phyloP scores from a whole-genome alignment of 305 asterid genomes.

The Solanum hybrid region DNA sequence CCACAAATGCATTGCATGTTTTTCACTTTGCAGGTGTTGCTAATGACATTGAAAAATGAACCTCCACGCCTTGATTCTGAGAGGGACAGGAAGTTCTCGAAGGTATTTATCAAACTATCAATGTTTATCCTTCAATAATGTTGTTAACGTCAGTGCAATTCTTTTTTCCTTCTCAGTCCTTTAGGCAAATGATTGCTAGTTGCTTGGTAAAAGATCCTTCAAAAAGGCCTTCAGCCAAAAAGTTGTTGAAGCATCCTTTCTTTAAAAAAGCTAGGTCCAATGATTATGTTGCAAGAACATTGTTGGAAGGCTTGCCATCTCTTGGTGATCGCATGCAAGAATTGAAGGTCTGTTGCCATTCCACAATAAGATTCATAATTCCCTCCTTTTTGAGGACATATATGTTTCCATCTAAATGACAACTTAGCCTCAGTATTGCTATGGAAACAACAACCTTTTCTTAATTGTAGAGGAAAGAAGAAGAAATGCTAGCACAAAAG shows the following conservation, averaged over 20 bases:
- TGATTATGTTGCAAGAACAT: conserved; percentile 53
- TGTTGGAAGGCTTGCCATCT: conserved; percentile 29
- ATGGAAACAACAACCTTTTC: conserved; percentile 17
- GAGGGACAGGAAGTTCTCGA: conserved; percentile 18
- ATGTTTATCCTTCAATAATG: neutral
- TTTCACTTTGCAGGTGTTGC: conserved; percentile 13
- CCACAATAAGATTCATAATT: neutral
- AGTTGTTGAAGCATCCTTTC: conserved; percentile 69
- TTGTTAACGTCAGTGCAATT: neutral
- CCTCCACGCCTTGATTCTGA: conserved; percentile 28
- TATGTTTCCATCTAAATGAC: neutral
- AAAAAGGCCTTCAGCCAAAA: conserved; percentile 87
- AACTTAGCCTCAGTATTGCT: neutral
- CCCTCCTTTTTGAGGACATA: neutral
- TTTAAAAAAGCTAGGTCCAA: conserved; percentile 94
- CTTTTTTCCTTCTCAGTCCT: conserved; percentile 37
- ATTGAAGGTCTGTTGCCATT: conserved; percentile 20
- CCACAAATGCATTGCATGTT: neutral
- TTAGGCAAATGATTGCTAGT: conserved; percentile 93
- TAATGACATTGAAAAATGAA: conserved; percentile 23
- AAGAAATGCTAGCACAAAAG: conserved; percentile 97
- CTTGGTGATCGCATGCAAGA: conserved; percentile 22
- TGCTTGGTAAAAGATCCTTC: conserved; percentile 96
- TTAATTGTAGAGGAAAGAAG: conserved; percentile 65
- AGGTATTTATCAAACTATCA: conserved; percentile 9